Base-by-base conservation (phyloP, 2,329 filamentous ascomycete genomes). In the Botrytis fragariae region DNA sequence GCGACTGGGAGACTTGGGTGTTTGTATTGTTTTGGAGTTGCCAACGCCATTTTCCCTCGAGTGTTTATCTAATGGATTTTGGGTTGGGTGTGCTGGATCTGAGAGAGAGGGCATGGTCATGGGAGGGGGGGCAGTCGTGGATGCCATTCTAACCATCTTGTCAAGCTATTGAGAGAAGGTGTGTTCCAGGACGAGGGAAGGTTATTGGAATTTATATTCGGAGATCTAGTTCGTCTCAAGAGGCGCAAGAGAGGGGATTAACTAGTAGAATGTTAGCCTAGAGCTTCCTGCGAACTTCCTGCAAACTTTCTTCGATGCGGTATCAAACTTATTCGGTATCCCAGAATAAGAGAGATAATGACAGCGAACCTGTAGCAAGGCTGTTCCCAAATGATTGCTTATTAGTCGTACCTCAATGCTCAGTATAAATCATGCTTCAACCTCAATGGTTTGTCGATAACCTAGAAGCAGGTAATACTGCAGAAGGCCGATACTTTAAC, bases 41-140 rank as follows among this genome's bases (percentile, higher is more conserved):
- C 75, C 75, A 60, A 77, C 74, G 4, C 78, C 77, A 54, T 79
- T 75, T 72, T 74, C 35, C 62, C 74, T 74, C 62, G 79, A 57
- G 68, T 76, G 74, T 25, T 75, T 77, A 29, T 74, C 73, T 62
- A 78, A 48, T 62, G 77, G 75, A 35, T 74, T 71, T 14, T 72
- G 64, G 42, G 72, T 74, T 37, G 18, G 18, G 18, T 25, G 48
- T 44, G 48, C 1, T 44, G 48, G 20, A 32, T 59, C 20, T n/a
- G 51, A 32, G 35, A 12, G 39, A 32, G 3, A 37, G n/a, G 32
- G 14, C 35, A 51, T 45, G 22, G 62, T 44, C 37, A 60, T 37
- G 5, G 29, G 25, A 18, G 69, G 67, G n/a, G 61, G 39, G 22
- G 64, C 48, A 59, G 45, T 73, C 48, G 70, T 54, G 20, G 75